A percentile compares a stretch with the other conserved stretches of the same genome.
phyloP scores from a whole-genome alignment of 805 yeast species.

The Metschnikowia hibisci region DNA sequence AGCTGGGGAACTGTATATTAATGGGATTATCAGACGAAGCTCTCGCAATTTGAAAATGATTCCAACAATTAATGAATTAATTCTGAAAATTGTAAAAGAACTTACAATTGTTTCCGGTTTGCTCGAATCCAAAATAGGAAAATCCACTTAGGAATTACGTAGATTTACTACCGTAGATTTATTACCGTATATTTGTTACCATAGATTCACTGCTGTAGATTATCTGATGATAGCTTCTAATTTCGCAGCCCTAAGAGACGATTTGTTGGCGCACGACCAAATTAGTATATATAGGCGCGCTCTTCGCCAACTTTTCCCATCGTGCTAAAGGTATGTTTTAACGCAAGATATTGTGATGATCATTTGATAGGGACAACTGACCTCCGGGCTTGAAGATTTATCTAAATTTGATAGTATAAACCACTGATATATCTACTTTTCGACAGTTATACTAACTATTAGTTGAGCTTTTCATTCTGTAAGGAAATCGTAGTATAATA shows the following conservation, averaged over 20 bases:
- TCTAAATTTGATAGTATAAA: slow-evolving; percentile 17
- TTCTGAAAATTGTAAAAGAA: too few relatives aligned
- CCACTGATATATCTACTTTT: not conserved
- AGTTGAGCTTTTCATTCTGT: not conserved
- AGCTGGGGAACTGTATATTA: too few relatives aligned
- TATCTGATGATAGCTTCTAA: too few relatives aligned
- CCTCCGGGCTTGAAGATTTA: slow-evolving; percentile 20
- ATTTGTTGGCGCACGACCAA: not conserved
- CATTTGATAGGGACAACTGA: slow-evolving; percentile 22
- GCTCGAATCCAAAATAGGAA: too few relatives aligned
- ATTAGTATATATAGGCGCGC: not conserved
- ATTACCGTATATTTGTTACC: too few relatives aligned
- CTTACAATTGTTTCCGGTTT: too few relatives aligned
- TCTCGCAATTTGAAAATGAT: too few relatives aligned
- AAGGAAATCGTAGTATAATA: not conserved
- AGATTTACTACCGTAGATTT: too few relatives aligned
- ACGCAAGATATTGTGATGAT: slow-evolving; percentile 12
- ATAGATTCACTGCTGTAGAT: too few relatives aligned
- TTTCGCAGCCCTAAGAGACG: slow-evolving; percentile 4
- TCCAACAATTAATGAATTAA: too few relatives aligned
- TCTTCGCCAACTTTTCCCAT: not conserved
- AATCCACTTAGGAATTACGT: too few relatives aligned
- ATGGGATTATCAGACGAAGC: too few relatives aligned
- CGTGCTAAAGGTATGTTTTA: not conserved
- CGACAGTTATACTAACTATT: slow-evolving; percentile 4